Conservation (phyloP, 495 filamentous ascomycete genomes). For the Neurospora discreta region DNA sequence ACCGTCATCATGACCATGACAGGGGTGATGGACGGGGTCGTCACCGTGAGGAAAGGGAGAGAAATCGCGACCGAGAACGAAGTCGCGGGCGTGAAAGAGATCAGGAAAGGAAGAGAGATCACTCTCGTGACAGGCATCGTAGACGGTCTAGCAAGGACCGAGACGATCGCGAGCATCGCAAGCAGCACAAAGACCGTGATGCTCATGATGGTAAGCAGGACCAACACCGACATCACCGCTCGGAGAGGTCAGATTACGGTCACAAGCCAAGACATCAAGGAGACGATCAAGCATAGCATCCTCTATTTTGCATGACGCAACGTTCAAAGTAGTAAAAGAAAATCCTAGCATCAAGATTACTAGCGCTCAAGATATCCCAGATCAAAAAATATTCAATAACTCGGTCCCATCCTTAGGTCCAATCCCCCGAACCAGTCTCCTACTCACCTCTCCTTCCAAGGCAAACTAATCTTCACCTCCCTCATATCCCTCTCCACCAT, state of each 20-base stretch:
- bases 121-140: slow-evolving; percentile 5
- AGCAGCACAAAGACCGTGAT: neutral
- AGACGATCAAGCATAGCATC: neutral
- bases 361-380: neutral
- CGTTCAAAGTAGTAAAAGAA: neutral
- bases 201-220: slow-evolving; percentile 1
- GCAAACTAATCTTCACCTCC: slow-evolving; percentile 32
- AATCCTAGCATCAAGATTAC: neutral
- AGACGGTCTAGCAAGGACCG: slow-evolving; percentile 7
- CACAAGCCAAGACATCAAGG: neutral
- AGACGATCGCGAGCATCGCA: slow-evolving; percentile 9
- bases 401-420: too few relatives aligned
- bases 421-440: too few relatives aligned
- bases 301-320: neutral
- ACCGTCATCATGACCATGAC: slow-evolving; percentile 3
- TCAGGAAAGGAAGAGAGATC: neutral
- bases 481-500: slow-evolving; percentile 33
- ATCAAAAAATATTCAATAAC: too few relatives aligned
- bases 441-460: slow-evolving; percentile 26
- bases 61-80: neutral
- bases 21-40: slow-evolving; percentile 3
- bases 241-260: neutral
- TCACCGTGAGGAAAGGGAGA: slow-evolving; percentile 1
- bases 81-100: neutral
- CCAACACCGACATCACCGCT: neutral